phyloP scores from a whole-genome alignment of 257 asterid genomes.

The Solanum piurae region DNA sequence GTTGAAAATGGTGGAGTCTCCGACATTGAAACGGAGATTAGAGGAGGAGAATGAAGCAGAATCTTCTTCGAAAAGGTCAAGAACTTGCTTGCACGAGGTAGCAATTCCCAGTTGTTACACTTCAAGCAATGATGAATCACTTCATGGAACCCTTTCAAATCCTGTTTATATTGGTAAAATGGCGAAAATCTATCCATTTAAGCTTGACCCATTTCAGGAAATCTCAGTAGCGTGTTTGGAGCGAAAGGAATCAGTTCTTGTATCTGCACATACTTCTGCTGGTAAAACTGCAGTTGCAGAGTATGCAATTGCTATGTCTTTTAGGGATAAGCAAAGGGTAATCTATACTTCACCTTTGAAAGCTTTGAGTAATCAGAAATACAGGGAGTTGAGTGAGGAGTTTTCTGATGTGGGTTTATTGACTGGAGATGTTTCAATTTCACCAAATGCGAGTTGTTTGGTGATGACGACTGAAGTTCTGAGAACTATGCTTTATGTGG shows the following conservation, averaged over 20 bases:
- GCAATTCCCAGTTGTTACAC: conserved; percentile 67
- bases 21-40: neutral
- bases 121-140: conserved; percentile 43
- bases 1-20: neutral
- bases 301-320: conserved; percentile 96
- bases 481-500: conserved; percentile 89
- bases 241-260: conserved; percentile 76
- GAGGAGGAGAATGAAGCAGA: neutral
- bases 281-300: conserved; percentile 99
- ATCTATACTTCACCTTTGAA: conserved; percentile 88
- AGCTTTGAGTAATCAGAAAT: conserved; percentile 92
- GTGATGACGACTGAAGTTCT: conserved; percentile 97
- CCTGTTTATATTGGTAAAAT: conserved; percentile 56
- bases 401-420: conserved; percentile 89
- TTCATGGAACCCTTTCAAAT: conserved; percentile 69
- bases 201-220: conserved; percentile 89
- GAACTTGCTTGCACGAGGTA: conserved; percentile 93
- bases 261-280: conserved; percentile 98
- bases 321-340: conserved; percentile 84
- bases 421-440: conserved; percentile 89
- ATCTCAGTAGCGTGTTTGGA: conserved; percentile 84
- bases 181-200: conserved; percentile 72
- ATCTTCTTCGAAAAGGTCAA: conserved; percentile 36
- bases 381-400: conserved; percentile 86
- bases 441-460: conserved; percentile 92